phyloP scores from a whole-genome alignment of 805 yeast genomes.

The Grigorovia humatica region DNA sequence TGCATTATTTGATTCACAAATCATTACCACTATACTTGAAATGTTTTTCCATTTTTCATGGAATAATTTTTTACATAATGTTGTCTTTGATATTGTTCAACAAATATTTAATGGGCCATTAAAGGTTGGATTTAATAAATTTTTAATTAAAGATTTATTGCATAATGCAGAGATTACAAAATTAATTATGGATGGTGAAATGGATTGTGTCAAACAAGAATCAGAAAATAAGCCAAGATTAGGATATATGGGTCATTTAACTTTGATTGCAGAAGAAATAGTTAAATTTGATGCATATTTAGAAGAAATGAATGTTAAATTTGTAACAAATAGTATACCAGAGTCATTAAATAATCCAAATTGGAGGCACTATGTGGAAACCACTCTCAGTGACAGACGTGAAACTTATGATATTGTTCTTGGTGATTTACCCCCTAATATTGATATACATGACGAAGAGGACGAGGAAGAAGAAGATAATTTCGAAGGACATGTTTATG shows the following conservation, averaged over 20 bases:
- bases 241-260: conserved; percentile 95
- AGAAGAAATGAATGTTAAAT: conserved; percentile 25
- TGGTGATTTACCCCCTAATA: conserved; percentile 44
- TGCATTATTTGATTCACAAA: conserved; percentile 51
- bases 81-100: conserved; percentile 74
- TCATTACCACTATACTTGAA: conserved; percentile 47
- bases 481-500: conserved; percentile 22
- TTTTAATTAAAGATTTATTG: conserved; percentile 50
- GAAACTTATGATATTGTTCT: conserved; percentile 89
- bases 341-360: conserved; percentile 22
- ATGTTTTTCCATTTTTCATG: conserved; percentile 69
- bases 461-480: conserved; percentile 46
- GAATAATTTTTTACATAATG: conserved; percentile 80
- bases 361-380: conserved; percentile 79
- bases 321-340: conserved; percentile 18
- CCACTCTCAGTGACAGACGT: conserved; percentile 76
- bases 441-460: conserved; percentile 29
- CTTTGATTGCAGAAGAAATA: conserved; percentile 89
- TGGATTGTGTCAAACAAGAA: conserved; percentile 50
- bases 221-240: conserved; percentile 54
- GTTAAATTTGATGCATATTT: conserved; percentile 63
- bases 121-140: conserved; percentile 66
- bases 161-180: conserved; percentile 49
- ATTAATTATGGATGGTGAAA: conserved; percentile 55
- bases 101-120: conserved; percentile 68